These are phyloP conservation scores for Pichia thaimueangensis DNA, from an alignment of 805 yeast genomes.

Conservation along the genomic window DNA sequence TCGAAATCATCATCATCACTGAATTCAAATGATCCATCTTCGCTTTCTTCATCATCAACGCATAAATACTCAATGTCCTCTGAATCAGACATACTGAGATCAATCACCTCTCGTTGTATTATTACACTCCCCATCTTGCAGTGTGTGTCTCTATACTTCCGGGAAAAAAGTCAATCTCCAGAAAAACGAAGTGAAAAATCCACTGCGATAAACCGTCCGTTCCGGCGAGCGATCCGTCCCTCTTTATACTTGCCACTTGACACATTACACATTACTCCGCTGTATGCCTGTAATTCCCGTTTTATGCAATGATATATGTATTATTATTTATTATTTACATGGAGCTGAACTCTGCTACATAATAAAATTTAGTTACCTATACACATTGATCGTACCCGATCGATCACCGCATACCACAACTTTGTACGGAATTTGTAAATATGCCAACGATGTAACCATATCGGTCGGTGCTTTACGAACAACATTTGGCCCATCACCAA, in stretches of 20 bases:
- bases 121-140: too few relatives aligned
- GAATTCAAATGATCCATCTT: constrained; percentile 12
- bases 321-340: too few relatives aligned
- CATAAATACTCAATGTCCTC: constrained; percentile 1
- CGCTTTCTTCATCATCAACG: constrained; percentile 4
- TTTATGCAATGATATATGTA: background rate
- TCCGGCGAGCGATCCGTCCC: too few relatives aligned
- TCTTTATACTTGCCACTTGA: too few relatives aligned
- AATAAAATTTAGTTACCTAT: constrained; percentile 29
- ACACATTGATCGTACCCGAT: constrained; percentile 58
- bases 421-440: constrained; percentile 24
- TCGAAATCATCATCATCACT: constrained; percentile 18
- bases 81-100: constrained; percentile 9
- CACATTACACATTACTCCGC: too few relatives aligned
- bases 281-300: too few relatives aligned
- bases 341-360: too few relatives aligned
- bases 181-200: too few relatives aligned
- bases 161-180: too few relatives aligned
- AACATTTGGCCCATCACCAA: constrained; percentile 7
- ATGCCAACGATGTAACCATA: constrained; percentile 5
- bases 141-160: too few relatives aligned
- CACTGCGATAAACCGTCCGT: too few relatives aligned
- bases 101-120: too few relatives aligned
- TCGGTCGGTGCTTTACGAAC: constrained; percentile 15
- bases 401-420: constrained; percentile 64